Evolutionary conservation across 176 grass and related monocot genomes (phyloP).

Genomic region (Melocanna baccifera): DNA sequence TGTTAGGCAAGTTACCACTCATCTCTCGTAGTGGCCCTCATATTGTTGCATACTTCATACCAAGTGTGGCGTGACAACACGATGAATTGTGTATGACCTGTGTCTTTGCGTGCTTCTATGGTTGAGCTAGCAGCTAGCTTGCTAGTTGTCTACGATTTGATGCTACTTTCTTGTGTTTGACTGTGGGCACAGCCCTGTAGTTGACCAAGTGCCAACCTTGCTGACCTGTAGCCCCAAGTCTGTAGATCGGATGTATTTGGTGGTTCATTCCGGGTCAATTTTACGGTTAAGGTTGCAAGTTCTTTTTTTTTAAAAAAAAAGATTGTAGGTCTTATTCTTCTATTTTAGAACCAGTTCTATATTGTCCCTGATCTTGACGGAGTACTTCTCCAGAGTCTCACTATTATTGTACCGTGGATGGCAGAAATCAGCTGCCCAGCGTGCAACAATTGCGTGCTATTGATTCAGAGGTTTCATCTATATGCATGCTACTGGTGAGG

Average conservation of each 20-base stretch:
- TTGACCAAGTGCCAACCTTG: neutral
- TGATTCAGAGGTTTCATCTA: neutral
- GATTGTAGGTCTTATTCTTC: neutral
- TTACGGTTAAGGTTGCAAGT: neutral
- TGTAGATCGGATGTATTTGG: neutral
- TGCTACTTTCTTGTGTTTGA: neutral
- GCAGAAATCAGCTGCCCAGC: neutral
- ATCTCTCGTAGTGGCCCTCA: neutral
- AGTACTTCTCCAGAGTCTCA: conserved; percentile 59
- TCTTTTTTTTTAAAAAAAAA: neutral
- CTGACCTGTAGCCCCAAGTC: neutral
- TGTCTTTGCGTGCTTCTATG: neutral
- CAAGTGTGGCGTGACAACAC: conserved; percentile 9
- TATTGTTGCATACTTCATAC: neutral
- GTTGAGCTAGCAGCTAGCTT: neutral
- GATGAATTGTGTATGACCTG: neutral
- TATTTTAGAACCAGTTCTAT: neutral
- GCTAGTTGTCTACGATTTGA: neutral
- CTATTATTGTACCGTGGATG: neutral
- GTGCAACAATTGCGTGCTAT: no score
- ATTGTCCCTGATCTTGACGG: conserved; percentile 49
- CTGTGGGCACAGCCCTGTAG: neutral
- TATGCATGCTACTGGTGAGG: neutral
- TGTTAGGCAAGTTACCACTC: neutral
- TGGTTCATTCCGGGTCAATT: neutral